Conservation (phyloP, 305 asterid genomes). For the Andrographis paniculata region DNA sequence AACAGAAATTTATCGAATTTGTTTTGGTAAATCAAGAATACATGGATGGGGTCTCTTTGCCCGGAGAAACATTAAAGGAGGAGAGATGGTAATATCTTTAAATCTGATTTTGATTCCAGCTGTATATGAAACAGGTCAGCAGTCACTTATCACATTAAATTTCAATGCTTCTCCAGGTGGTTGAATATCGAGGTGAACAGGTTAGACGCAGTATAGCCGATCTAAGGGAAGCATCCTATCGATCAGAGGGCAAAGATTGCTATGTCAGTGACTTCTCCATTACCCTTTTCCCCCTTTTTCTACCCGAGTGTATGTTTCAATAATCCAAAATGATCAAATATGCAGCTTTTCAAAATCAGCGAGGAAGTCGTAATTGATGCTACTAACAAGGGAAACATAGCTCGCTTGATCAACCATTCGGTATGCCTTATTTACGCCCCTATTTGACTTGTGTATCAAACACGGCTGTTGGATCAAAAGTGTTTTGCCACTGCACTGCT, state of each 20-base stretch:
- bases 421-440: no score
- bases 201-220: constrained; percentile 87
- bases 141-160: constrained; percentile 1
- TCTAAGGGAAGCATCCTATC: constrained; percentile 74
- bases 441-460: no score
- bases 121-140: background rate
- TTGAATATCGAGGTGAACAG: constrained; percentile 89
- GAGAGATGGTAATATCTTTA: constrained; percentile 63
- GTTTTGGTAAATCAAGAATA: constrained; percentile 93
- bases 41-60: constrained; percentile 99
- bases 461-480: no score
- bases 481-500: no score
- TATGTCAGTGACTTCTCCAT: constrained; percentile 55
- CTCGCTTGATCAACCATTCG: constrained; percentile 96
- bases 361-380: constrained; percentile 95
- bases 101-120: constrained; percentile 4
- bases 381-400: constrained; percentile 80
- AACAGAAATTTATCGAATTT: constrained; percentile 60
- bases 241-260: constrained; percentile 83
- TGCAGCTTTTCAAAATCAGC: constrained; percentile 94
- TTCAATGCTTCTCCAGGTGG: constrained; percentile 41
- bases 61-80: constrained; percentile 72
- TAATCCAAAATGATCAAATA: constrained; percentile 18
- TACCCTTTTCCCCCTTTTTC: background rate
- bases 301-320: constrained; percentile 10